These are phyloP conservation scores for Coix lacrymajobi DNA, from an alignment of 176 grass and related monocot species.

Conservation along the genomic window DNA sequence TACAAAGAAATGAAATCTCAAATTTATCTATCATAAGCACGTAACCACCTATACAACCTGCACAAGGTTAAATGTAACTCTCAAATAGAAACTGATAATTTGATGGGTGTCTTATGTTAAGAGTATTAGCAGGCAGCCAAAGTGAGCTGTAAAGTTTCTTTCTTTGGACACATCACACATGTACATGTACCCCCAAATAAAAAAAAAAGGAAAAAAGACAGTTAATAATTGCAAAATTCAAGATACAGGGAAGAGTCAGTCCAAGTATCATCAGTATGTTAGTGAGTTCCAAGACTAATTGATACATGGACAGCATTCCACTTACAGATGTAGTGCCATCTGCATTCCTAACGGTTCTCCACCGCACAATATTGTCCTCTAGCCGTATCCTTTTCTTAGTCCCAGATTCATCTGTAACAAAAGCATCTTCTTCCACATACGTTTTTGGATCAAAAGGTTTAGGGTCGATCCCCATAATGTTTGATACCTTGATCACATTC, in stretches of 20 bases:
- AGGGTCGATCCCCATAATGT: constrained; percentile 93
- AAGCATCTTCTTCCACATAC: constrained; percentile 87
- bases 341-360: constrained; percentile 74
- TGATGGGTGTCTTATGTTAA: background rate
- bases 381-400: constrained; percentile 83
- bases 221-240: background rate
- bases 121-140: constrained; percentile 4
- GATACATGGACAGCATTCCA: constrained; percentile 19
- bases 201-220: background rate
- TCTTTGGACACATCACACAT: background rate
- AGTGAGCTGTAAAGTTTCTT: background rate
- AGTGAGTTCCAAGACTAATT: background rate
- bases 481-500: constrained; percentile 96
- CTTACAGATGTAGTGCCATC: constrained; percentile 86
- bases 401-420: constrained; percentile 86
- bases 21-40: constrained; percentile 8
- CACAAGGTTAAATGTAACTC: background rate
- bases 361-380: constrained; percentile 93
- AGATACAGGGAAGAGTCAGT: background rate
- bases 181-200: no score
- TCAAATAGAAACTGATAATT: background rate
- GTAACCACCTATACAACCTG: background rate
- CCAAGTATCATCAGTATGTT: constrained; percentile 1
- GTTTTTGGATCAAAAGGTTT: constrained; percentile 93
- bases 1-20: background rate